These are phyloP conservation scores for Grigorovia jiainica DNA, from an alignment of 805 yeast genomes.

Conservation along the genomic window DNA sequence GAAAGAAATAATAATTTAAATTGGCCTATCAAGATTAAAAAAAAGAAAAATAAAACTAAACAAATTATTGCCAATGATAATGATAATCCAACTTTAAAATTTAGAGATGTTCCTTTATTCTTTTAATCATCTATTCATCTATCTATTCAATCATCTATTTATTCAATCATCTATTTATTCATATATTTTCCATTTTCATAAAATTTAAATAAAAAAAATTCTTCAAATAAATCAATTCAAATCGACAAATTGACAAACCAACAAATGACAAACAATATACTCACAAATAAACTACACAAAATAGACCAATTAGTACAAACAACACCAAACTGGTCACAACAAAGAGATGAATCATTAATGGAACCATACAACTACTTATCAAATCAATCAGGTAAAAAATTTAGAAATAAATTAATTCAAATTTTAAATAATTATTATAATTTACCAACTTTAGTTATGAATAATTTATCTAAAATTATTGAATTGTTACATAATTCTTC, in stretches of 20 bases:
- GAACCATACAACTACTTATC: conserved; percentile 45
- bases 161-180: background rate
- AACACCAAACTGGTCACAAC: conserved; percentile 23
- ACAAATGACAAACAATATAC: background rate
- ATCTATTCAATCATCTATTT: background rate
- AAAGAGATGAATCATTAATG: conserved; percentile 23
- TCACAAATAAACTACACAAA: background rate
- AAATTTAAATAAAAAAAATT: background rate
- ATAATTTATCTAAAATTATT: conserved; percentile 38
- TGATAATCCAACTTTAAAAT: conserved; percentile 3
- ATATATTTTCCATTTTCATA: background rate
- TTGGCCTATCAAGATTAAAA: conserved; percentile 18
- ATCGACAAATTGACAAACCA: background rate
- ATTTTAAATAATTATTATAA: conserved; percentile 45
- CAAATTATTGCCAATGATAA: background rate
- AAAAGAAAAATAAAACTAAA: conserved; percentile 4
- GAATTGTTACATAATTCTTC: conserved; percentile 59
- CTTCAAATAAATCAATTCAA: background rate
- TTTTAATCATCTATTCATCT: background rate
- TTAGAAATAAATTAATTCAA: conserved; percentile 39
- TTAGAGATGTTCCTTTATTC: conserved; percentile 14
- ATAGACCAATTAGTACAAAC: conserved; percentile 7
- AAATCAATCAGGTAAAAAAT: conserved; percentile 46
- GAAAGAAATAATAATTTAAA: conserved; percentile 13
- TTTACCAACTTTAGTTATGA: conserved; percentile 33